Evolutionary conservation across 2,329 filamentous ascomycete genomes (phyloP).

Genomic region (Sarocladium brachiariae): DNA sequence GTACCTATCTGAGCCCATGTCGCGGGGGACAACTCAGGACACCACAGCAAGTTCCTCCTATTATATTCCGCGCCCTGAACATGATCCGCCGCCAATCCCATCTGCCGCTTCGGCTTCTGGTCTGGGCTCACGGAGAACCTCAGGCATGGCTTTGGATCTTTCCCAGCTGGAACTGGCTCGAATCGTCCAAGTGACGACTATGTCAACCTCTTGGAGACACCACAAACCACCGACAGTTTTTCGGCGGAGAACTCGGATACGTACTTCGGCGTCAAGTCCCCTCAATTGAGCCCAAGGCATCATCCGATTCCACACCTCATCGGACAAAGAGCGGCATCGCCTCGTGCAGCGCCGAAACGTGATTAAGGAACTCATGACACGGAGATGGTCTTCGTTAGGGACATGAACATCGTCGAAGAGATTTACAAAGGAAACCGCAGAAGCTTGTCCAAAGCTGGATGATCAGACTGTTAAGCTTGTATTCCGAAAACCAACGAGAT

Average conservation of each 20-base stretch:
- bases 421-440: constrained; percentile 94
- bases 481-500: constrained; percentile 93
- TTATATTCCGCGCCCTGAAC: constrained; percentile 35
- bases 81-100: constrained; percentile 45
- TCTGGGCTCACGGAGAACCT: constrained; percentile 35
- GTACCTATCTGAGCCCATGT: constrained; percentile 27
- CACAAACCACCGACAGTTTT: constrained; percentile 39
- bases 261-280: constrained; percentile 21
- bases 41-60: constrained; percentile 21
- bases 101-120: constrained; percentile 26
- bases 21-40: constrained; percentile 17
- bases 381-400: constrained; percentile 81
- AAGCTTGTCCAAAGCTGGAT: constrained; percentile 72
- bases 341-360: constrained; percentile 75
- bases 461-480: constrained; percentile 80
- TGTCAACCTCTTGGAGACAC: constrained; percentile 33
- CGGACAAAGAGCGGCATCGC: constrained; percentile 57
- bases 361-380: constrained; percentile 92
- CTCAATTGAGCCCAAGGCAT: background rate
- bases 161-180: constrained; percentile 31
- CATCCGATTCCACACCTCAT: constrained; percentile 11
- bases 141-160: constrained; percentile 32
- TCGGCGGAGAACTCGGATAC: constrained; percentile 37
- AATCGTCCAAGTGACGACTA: constrained; percentile 40
- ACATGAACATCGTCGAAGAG: constrained; percentile 96